phyloP scores from a whole-genome alignment of 805 yeast genomes.

The Barnettozyma sucrosica region DNA sequence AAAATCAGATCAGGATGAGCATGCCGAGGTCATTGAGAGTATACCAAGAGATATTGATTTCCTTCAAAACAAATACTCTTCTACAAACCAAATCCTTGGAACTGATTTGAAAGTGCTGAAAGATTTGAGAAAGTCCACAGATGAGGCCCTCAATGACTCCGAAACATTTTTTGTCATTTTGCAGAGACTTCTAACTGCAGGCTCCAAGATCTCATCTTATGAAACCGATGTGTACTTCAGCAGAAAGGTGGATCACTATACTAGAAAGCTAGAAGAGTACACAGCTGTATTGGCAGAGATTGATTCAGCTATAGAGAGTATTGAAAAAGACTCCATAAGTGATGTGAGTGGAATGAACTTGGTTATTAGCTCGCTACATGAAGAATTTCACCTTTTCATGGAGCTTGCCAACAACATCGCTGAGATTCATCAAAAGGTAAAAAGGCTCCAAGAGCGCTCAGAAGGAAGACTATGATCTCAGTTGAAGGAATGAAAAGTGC shows the following conservation, averaged over 20 bases:
- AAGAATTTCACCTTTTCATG: slow-evolving; percentile 66
- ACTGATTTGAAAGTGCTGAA: slow-evolving; percentile 42
- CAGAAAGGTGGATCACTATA: slow-evolving; percentile 32
- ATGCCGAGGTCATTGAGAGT: slow-evolving; percentile 56
- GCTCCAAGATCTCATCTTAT: slow-evolving; percentile 48
- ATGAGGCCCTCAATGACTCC: slow-evolving; percentile 38
- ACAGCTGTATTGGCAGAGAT: slow-evolving; percentile 43
- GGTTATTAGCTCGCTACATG: slow-evolving; percentile 56
- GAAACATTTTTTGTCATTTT: slow-evolving; percentile 48
- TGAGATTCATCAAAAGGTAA: slow-evolving; percentile 54
- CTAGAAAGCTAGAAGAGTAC: slow-evolving; percentile 44
- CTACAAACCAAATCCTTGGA: slow-evolving; percentile 58
- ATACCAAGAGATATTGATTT: slow-evolving; percentile 69
- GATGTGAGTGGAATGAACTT: slow-evolving; percentile 38
- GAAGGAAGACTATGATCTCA: slow-evolving; percentile 8
- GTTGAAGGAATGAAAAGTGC: too few species aligned
- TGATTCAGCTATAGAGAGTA: slow-evolving; percentile 57
- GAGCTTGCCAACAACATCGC: slow-evolving; percentile 72
- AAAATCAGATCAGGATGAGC: slow-evolving; percentile 55
- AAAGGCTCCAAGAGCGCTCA: slow-evolving; percentile 21
- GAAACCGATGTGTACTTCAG: slow-evolving; percentile 55
- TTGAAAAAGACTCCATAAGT: slow-evolving; percentile 45
- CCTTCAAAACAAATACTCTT: slow-evolving; percentile 52
- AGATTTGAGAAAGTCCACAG: slow-evolving; percentile 38
- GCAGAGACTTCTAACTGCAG: slow-evolving; percentile 46